These are phyloP conservation scores for barley (Hordeum vulgare) DNA, from an alignment of 176 grass and related monocot species.

Conservation along the genomic window MorexV3_pseudomolecules_assembly NC_058524.1:76761752-76762251, in stretches of 20 bases:
- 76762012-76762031: background rate
- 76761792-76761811: slow-evolving; percentile 88
- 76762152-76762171: too few relatives aligned
- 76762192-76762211: background rate
- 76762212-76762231: background rate
- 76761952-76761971: slow-evolving; percentile 7
- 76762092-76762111: too few relatives aligned
- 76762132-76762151: too few relatives aligned
- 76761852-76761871: background rate
- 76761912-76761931: background rate
- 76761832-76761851: background rate
- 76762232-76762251: background rate
- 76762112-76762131: too few relatives aligned
- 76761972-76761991: background rate
- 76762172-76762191: background rate
- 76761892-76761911: background rate
- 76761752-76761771: slow-evolving; percentile 93
- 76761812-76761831: slow-evolving; percentile 19
- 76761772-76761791: slow-evolving; percentile 91
- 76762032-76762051: background rate
- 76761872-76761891: too few relatives aligned
- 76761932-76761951: background rate
- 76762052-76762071: background rate
- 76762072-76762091: too few relatives aligned
- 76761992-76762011: background rate